Evolutionary conservation across 768 basidiomycete species (phyloP), one percentile per base, ranked within the genome.

Genomic region (Obba rivulosa): DNA sequence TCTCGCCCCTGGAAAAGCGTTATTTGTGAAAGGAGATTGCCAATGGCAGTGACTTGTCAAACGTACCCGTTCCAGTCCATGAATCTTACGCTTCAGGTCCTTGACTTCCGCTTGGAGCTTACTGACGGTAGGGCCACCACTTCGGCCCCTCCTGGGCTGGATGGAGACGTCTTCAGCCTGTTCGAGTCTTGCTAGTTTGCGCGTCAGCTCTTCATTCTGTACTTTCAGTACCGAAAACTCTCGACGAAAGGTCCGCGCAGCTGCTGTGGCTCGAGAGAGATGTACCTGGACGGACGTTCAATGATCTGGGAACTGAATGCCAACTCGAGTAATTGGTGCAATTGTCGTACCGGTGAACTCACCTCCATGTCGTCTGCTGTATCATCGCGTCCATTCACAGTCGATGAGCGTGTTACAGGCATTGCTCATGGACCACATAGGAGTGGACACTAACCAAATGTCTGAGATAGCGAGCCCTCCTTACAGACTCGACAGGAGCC

Each of bases 41-140:
- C 17, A 9, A 40, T 31, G 36, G 14, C n/a, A 22, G 13, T 31
- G 28, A 5, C 13, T 13, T 31, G 28, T 31, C n/a, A 34, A 22
- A 43, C 51, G n/a, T 35, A 65, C 66, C 57, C 58, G 60, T 49
- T 67, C 58, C 31, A 66, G 40, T 10, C 46, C 48, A n/a, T 37
- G 43, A 1, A 66, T 56, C 39, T 59, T 53, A 8, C 37, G 47
- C 42, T 56, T 52, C 40, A 66, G 50, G 17, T 36, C 43, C 10
- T 47, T 43, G 2, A 66, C 51, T 35, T 58, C 57, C 35, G 43
- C 45, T 28, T 59, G 53, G 9, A 63, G 41, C 34, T 48, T 24
- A 8, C 48, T 10, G 2, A 42, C 45, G 4, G 28, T 57, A 8
- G 52, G 43, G 2, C 46, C 47, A n/a, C 51, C 24, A 9, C 48